Evolutionary conservation across 108 stramenopile genomes (phyloP).

Genomic region (Fragilariopsis cylindrus): DNA sequence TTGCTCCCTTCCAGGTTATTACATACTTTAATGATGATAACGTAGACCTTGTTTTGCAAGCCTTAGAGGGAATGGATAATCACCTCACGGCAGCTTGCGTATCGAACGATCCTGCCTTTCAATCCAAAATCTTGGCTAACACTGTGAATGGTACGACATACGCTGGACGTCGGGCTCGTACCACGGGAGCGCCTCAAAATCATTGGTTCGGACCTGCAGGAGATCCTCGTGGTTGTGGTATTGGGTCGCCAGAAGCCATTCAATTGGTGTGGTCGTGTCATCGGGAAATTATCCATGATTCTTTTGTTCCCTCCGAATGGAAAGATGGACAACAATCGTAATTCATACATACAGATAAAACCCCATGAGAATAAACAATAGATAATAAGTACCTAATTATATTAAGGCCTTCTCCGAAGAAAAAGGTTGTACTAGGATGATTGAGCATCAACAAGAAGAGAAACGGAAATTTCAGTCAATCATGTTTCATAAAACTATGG

Average conservation of each 20-base stretch:
- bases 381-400: not conserved
- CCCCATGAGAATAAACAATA: not conserved
- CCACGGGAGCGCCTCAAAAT: slow-evolving; percentile 98
- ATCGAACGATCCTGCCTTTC: slow-evolving; percentile 89
- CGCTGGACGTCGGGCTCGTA: slow-evolving; percentile 92
- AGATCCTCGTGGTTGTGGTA: slow-evolving; percentile 90
- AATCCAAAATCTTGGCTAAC: slow-evolving; percentile 79
- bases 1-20: slow-evolving; percentile 97
- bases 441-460: not conserved
- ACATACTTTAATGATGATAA: slow-evolving; percentile 87
- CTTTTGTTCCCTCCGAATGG: slow-evolving; percentile 71
- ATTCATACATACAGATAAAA: not conserved
- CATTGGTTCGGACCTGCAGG: slow-evolving; percentile 99
- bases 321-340: slow-evolving; percentile 19
- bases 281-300: slow-evolving; percentile 96
- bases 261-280: slow-evolving; percentile 97
- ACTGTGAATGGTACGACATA: slow-evolving; percentile 99
- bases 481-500: too few relatives aligned
- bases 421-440: not conserved
- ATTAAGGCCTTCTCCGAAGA: not conserved
- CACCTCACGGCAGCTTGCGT: slow-evolving; percentile 98
- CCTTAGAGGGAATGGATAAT: slow-evolving; percentile 92
- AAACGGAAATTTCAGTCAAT: too few relatives aligned
- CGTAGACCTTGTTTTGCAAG: slow-evolving; percentile 74
- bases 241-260: slow-evolving; percentile 98